Conservation (phyloP, 306 rosid genomes). For the Begonia fuchsioides region DNA sequence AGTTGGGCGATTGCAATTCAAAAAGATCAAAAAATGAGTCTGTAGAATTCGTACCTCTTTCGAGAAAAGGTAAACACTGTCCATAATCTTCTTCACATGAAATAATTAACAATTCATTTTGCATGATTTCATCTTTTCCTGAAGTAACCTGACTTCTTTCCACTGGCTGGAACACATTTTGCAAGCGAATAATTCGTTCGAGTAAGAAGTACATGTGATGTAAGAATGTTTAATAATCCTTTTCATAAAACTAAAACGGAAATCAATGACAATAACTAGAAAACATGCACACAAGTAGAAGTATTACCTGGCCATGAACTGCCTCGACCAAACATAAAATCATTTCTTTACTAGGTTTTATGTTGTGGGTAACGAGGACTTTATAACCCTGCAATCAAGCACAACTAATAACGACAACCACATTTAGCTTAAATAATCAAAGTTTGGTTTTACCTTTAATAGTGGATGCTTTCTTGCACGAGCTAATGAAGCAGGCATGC, state of each 20-base stretch:
- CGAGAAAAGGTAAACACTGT: conserved; percentile 59
- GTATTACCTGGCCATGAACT: conserved; percentile 63
- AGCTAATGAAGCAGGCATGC: conserved; percentile 69
- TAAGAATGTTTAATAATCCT: too few relatives aligned
- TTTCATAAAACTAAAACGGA: neutral
- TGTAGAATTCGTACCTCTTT: conserved; percentile 40
- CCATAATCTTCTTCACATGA: conserved; percentile 86
- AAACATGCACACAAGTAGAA: neutral
- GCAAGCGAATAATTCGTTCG: too few relatives aligned
- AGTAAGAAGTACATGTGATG: too few relatives aligned
- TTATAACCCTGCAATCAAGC: conserved; percentile 43
- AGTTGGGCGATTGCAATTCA: neutral
- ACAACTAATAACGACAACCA: conserved; percentile 8
- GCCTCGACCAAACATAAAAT: conserved; percentile 56
- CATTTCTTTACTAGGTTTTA: conserved; percentile 67
- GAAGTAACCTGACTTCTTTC: conserved; percentile 52
- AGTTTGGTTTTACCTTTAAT: conserved; percentile 31
- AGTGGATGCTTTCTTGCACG: conserved; percentile 57
- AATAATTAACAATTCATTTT: conserved; percentile 61
- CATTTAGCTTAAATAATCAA: conserved; percentile 9
- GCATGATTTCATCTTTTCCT: conserved; percentile 34
- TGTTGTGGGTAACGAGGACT: conserved; percentile 70
- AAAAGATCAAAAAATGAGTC: neutral
- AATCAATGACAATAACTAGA: neutral
- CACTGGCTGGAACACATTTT: conserved; percentile 25